These are phyloP conservation scores for Albatrellus sp. DNA, from an alignment of 1,284 basidiomycete species.

Conservation along the genomic window DNA sequence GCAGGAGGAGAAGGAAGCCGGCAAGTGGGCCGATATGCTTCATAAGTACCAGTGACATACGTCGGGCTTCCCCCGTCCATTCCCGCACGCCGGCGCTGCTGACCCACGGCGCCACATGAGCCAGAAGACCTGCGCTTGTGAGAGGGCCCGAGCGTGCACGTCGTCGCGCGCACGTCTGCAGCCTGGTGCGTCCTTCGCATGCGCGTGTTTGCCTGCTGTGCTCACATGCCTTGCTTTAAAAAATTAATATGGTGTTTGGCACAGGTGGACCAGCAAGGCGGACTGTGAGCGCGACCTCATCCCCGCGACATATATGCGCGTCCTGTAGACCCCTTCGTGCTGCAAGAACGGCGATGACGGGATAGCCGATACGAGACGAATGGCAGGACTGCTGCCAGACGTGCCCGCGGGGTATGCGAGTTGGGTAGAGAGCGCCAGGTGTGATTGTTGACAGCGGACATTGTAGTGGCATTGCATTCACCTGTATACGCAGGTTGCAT, in stretches of 20 bases:
- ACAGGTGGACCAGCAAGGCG: slow-evolving; percentile 66
- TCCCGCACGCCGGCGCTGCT: background rate
- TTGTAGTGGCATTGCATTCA: too few relatives aligned
- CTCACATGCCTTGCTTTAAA: background rate
- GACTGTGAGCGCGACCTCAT: slow-evolving; percentile 54
- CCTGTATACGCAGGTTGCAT: too few relatives aligned
- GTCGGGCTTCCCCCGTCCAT: slow-evolving; percentile 13
- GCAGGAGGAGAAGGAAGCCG: slow-evolving; percentile 28
- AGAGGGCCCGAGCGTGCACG: slow-evolving; percentile 39
- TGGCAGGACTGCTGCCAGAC: too few relatives aligned
- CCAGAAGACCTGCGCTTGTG: slow-evolving; percentile 48
- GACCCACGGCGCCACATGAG: slow-evolving; percentile 31
- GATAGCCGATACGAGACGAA: too few relatives aligned
- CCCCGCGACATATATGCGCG: slow-evolving; percentile 63
- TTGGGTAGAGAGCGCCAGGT: too few relatives aligned
- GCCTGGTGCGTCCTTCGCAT: slow-evolving; percentile 45
- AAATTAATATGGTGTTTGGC: too few relatives aligned
- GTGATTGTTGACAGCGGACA: too few relatives aligned
- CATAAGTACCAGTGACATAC: slow-evolving; percentile 65
- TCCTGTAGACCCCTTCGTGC: slow-evolving; percentile 25
- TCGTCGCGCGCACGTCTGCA: slow-evolving; percentile 53
- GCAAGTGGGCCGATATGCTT: slow-evolving; percentile 67
- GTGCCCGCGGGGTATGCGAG: too few relatives aligned
- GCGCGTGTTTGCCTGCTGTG: background rate
- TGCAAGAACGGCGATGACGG: too few relatives aligned